Percentiles rank a stretch among this genome's conserved stretches.
phyloP scores from a whole-genome alignment of 371 early-diverging fungal genomes.

The Syncephalastrum racemosum region DNA sequence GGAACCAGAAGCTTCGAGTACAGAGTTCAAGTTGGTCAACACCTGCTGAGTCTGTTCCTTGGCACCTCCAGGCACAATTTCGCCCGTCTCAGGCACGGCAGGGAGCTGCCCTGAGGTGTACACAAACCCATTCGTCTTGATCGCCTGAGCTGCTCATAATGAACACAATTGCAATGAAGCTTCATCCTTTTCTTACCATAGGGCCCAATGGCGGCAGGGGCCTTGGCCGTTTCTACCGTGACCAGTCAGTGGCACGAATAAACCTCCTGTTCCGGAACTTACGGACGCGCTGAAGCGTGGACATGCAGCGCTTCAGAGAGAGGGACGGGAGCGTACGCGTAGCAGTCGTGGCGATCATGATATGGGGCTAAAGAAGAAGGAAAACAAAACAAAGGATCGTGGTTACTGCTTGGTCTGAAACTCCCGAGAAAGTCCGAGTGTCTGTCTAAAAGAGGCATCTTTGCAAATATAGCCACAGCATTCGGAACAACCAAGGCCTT shows the following conservation, averaged over 20 bases:
- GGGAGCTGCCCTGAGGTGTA: slow-evolving; percentile 72
- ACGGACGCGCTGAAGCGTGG: slow-evolving; percentile 27
- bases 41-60: slow-evolving; percentile 64
- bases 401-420: too few relatives aligned
- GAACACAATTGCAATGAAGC: not conserved
- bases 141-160: slow-evolving; percentile 43
- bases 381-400: too few relatives aligned
- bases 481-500: too few relatives aligned
- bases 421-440: too few relatives aligned
- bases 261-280: too few relatives aligned
- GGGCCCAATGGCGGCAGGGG: slow-evolving; percentile 17
- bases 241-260: too few relatives aligned
- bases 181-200: slow-evolving; percentile 11
- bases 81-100: slow-evolving; percentile 39
- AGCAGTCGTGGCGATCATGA: slow-evolving; percentile 14
- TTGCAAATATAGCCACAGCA: too few relatives aligned
- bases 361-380: too few relatives aligned
- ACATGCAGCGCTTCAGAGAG: slow-evolving; percentile 26
- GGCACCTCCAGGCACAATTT: slow-evolving; percentile 35
- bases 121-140: slow-evolving; percentile 71
- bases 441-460: too few relatives aligned
- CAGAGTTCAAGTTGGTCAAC: slow-evolving; percentile 68
- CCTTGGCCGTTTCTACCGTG: slow-evolving; percentile 12
- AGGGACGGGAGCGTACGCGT: slow-evolving; percentile 22
- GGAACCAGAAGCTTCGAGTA: slow-evolving; percentile 74